Evolutionary conservation across 805 yeast species (phyloP), one percentile per base, ranked within the genome.

Genomic region (Wickerhamiella cacticola): DNA sequence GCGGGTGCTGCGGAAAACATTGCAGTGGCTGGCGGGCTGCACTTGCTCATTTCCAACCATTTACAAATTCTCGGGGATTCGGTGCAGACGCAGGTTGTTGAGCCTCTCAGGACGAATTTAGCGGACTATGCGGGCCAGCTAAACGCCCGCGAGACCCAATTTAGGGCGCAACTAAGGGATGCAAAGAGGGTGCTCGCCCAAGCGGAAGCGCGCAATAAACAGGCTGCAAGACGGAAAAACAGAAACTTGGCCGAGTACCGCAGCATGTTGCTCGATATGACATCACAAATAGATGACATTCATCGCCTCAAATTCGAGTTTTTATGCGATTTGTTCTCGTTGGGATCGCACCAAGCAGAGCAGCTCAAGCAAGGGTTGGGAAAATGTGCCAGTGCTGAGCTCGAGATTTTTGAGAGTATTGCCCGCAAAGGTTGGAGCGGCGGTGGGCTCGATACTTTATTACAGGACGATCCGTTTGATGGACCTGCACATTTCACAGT

Each of bases 381-480:
- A 1, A 71, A 81, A 1, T 68, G 82, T 4, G 79, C 84, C 1
- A 67, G 85, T 44, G 88, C 92, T 2, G 89, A 86, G 59, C 76
- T 86, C 15, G 92, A 84, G 56, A 76, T 85, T 16, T 78, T 76
- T 55, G 94, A 83, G 57, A 80, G 82, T 23, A 76, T 86, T 19
- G 48, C 94, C 0, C 70, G 77, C 49, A 86, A 86, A 59, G 92
- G 94, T 3, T 80, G 87, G 84, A 73, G 81, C 3, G 95, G 94
- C 12, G 92, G 89, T 23, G 95, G 95, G 0, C 65, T 86, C 28
- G 95, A 85, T 58, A 79, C 74, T 22, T 65, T 82, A 46, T 66
- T 82, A 21, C 68, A 76, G 1, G 68, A 72, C 1, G 92, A 82
- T 59, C 82, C 82, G 1, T 78, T 78, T 56, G 41, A 48, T 12